Conservation (phyloP, 805 yeast species). For the Saturnispora galanensis region DNA sequence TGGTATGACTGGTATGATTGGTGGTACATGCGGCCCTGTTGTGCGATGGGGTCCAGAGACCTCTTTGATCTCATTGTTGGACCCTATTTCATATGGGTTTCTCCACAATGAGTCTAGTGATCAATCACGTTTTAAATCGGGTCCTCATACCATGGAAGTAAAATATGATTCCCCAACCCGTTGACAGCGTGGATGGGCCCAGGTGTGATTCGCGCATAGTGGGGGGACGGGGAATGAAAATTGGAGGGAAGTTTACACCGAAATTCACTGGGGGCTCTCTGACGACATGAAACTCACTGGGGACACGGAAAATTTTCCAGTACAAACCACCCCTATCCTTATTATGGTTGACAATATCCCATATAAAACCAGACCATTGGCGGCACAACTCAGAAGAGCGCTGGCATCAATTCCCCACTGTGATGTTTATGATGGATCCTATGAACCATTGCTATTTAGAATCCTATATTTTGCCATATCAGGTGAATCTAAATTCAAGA, state of each 20-base stretch:
- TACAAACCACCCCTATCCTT: background rate
- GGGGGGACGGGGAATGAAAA: background rate
- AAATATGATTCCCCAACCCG: too few species aligned
- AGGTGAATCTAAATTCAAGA: constrained; percentile 8
- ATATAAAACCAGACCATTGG: constrained; percentile 8
- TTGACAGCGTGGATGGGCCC: too few species aligned
- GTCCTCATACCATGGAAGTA: too few species aligned
- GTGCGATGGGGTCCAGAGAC: too few species aligned
- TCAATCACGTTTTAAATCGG: too few species aligned
- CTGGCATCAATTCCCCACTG: constrained; percentile 8
- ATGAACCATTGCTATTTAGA: constrained; percentile 9
- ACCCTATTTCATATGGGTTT: too few species aligned
- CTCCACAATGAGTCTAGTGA: too few species aligned
- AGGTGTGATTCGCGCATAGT: too few species aligned
- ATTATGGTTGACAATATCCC: background rate
- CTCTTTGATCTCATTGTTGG: too few species aligned
- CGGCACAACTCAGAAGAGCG: constrained; percentile 6
- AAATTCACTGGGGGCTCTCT: background rate
- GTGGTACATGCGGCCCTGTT: too few species aligned
- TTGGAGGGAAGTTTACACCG: background rate
- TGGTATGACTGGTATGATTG: too few species aligned
- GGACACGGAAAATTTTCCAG: background rate
- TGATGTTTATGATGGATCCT: constrained; percentile 1
- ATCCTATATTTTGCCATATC: constrained; percentile 12
- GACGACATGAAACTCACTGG: background rate